Evolutionary conservation across 2,329 filamentous ascomycete genomes (phyloP), one percentile per base, ranked within the genome.

Genomic region (Byssothecium circinans): DNA sequence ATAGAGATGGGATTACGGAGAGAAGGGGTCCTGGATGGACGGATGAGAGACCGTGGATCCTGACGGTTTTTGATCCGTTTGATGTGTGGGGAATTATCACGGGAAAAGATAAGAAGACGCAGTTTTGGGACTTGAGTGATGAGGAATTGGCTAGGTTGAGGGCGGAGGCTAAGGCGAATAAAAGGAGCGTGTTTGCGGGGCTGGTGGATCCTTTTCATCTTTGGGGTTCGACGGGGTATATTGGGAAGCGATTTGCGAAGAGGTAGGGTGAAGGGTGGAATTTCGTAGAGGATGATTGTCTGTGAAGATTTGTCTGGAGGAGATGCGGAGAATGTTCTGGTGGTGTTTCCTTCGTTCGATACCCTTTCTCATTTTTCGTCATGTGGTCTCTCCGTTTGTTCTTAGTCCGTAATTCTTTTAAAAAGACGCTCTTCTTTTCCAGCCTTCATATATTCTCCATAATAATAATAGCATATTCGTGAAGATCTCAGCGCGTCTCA

Each of bases 1-100:
- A 75, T 4, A 54, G 65, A 11, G 79, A 82, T 58, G 79, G 80
- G 0, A 69, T 76, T 27, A 81, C 78, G 0, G 80, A 82, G 57
- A 58, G 77, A 5, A 65, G 70, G 36, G 78, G 78, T 0, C 77
- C 77, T 1, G 78, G 78, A 0, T 80, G 74, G 67, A 60, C 73
- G 2, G 78, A 81, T 53, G 67, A 71, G 33, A 67, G 78, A 12
- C 72, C 67, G 6, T 76, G 75, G 54, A 49, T 76, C 7, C 40
- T 74, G 3, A 80, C 66, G 0, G 36, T 68, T 4, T 63, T 70
- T 42, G 68, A 72, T 49, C 68, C 69, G 0, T 64, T 71, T 42
- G 69, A 72, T 45, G 2, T 71, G 2, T 63, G 59, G 55, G 69
- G 69, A 0, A 43, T 70, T 23, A 7, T 62, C 17, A 62, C 43